phyloP scores from a whole-genome alignment of 108 stramenopile species.

The Craspedostauros australis region DNA sequence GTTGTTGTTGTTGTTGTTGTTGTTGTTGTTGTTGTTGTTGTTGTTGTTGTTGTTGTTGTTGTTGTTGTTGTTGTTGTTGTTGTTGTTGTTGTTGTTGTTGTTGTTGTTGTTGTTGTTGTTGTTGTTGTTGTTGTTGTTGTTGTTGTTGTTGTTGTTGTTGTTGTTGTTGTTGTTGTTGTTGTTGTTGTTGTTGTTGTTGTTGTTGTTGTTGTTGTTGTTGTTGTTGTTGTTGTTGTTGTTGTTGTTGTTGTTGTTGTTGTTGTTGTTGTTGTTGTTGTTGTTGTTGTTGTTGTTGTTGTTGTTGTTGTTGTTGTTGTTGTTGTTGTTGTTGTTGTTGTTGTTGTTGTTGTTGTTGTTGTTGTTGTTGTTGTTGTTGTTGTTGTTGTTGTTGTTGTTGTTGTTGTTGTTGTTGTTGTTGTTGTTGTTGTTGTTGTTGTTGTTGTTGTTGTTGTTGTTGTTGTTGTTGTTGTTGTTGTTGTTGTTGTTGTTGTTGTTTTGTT shows the following conservation, averaged over 20 bases:
- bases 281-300: slow-evolving; percentile 2
- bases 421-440: slow-evolving; percentile 4
- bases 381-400: slow-evolving; percentile 3
- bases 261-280: slow-evolving; percentile 3
- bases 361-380: slow-evolving; percentile 2
- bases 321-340: slow-evolving; percentile 3
- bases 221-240: slow-evolving; percentile 2
- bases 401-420: slow-evolving; percentile 4
- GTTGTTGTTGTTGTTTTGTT: not conserved
- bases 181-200: slow-evolving; percentile 2
- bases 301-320: slow-evolving; percentile 2
- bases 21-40: slow-evolving; percentile 3
- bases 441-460: slow-evolving; percentile 10
- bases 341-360: slow-evolving; percentile 2
- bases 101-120: slow-evolving; percentile 2
- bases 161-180: slow-evolving; percentile 2
- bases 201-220: slow-evolving; percentile 3
- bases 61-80: slow-evolving; percentile 2
- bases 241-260: slow-evolving; percentile 2
- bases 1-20: slow-evolving; percentile 2
- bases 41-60: slow-evolving; percentile 1
- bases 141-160: slow-evolving; percentile 3
- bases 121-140: slow-evolving; percentile 2
- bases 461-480: slow-evolving; percentile 1
- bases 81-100: slow-evolving; percentile 3